These are phyloP conservation scores for Diaporthe aspalathi DNA, from an alignment of 2,329 filamentous ascomycete species.

Conservation along the genomic window DNA sequence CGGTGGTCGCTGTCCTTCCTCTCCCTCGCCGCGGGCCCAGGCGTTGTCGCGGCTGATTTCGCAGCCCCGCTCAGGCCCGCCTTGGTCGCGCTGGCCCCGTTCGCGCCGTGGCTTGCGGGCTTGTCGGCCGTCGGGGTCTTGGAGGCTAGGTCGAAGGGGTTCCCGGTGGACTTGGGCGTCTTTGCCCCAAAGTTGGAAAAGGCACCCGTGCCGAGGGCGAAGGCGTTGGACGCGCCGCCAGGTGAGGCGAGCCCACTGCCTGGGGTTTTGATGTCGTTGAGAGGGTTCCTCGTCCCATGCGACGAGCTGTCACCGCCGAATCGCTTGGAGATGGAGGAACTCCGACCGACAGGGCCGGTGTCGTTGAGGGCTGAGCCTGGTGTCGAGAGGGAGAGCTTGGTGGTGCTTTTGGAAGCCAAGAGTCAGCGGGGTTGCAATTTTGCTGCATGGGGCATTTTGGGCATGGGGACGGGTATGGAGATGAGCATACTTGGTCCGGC, in stretches of 20 bases:
- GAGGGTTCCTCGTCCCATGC: slow-evolving; percentile 81
- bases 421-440: slow-evolving; percentile 40
- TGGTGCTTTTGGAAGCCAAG: slow-evolving; percentile 66
- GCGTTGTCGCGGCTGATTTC: slow-evolving; percentile 51
- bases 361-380: slow-evolving; percentile 65
- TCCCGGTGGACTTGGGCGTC: slow-evolving; percentile 86
- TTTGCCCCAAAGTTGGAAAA: slow-evolving; percentile 96
- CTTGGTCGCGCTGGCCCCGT: slow-evolving; percentile 52
- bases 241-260: slow-evolving; percentile 79
- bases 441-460: not conserved
- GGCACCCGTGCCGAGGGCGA: slow-evolving; percentile 92
- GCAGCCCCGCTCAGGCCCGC: slow-evolving; percentile 59
- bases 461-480: slow-evolving; percentile 1
- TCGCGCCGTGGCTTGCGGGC: slow-evolving; percentile 62
- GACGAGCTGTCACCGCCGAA: slow-evolving; percentile 79
- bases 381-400: slow-evolving; percentile 92
- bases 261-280: slow-evolving; percentile 79
- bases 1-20: slow-evolving; percentile 33
- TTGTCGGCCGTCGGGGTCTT: slow-evolving; percentile 72
- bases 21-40: slow-evolving; percentile 50
- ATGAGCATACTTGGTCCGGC: slow-evolving; percentile 80
- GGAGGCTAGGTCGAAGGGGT: slow-evolving; percentile 81
- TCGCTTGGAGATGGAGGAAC: slow-evolving; percentile 75
- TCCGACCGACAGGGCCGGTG: slow-evolving; percentile 63
- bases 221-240: slow-evolving; percentile 83